A percentile compares a stretch with the other conserved stretches of the same genome.
Conservation (phyloP, 2,329 filamentous ascomycete genomes). For the Verticillium alfalfae region DNA sequence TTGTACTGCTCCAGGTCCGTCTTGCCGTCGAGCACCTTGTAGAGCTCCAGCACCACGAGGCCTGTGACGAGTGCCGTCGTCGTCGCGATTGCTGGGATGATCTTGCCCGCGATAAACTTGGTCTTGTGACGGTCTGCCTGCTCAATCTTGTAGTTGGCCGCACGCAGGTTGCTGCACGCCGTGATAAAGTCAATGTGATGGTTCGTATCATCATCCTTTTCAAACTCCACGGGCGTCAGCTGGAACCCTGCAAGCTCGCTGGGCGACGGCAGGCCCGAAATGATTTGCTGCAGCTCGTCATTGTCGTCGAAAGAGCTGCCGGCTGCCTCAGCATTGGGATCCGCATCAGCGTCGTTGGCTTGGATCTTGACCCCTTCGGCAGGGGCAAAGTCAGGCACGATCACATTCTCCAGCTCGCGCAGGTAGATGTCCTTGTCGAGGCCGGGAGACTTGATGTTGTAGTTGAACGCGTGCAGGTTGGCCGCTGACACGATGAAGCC, state of each 20-base stretch:
- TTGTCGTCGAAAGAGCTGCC: conserved; percentile 60
- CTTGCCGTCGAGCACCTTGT: conserved; percentile 96
- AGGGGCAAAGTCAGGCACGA: conserved; percentile 90
- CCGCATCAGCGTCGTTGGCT: conserved; percentile 89
- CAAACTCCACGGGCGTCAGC: conserved; percentile 87
- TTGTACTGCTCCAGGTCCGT: conserved; percentile 98
- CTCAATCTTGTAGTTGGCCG: conserved; percentile 96
- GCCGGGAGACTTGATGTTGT: conserved; percentile 83
- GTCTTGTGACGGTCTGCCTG: conserved; percentile 93
- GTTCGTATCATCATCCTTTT: conserved; percentile 98
- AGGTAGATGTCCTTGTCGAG: conserved; percentile 66
- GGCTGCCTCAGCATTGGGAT: conserved; percentile 67
- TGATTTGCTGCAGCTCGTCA: conserved; percentile 69
- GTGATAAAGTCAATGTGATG: conserved; percentile 99
- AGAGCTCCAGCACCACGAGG: conserved; percentile 85
- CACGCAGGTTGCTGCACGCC: conserved; percentile 90
- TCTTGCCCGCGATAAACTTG: conserved; percentile 99
- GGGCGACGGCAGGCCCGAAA: conserved; percentile 67
- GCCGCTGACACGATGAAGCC: conserved; percentile 83
- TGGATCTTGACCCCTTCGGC: conserved; percentile 93
- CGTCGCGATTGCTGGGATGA: conserved; percentile 96
- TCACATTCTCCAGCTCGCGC: conserved; percentile 83
- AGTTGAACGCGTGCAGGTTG: conserved; percentile 96
- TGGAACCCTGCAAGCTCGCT: conserved; percentile 83
- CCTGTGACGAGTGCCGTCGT: conserved; percentile 95